Conservation (phyloP, 2,329 filamentous ascomycete species). For the Ophiostoma populinum region DNA sequence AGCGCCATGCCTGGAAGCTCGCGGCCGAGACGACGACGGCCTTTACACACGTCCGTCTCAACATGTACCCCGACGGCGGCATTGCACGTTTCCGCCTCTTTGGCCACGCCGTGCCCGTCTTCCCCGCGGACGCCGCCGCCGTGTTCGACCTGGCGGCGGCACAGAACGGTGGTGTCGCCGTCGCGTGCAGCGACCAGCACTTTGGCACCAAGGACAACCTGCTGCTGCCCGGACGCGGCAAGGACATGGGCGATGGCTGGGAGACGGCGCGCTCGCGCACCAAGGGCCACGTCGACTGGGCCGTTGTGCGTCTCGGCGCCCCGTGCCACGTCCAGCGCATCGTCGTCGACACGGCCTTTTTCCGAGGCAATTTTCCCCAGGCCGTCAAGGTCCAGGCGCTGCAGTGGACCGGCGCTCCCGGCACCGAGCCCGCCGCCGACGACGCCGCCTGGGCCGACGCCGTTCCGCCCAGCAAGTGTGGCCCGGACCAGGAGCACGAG, state of each 20-base stretch:
- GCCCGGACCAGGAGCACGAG: constrained; percentile 56
- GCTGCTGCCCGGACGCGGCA: constrained; percentile 27
- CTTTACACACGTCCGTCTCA: constrained; percentile 64
- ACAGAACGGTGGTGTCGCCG: constrained; percentile 60
- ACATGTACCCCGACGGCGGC: constrained; percentile 76
- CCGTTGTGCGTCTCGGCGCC: constrained; percentile 56
- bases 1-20: constrained; percentile 58
- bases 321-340: constrained; percentile 47
- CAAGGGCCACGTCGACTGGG: constrained; percentile 62
- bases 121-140: constrained; percentile 46
- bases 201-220: constrained; percentile 49
- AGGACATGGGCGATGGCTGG: constrained; percentile 82
- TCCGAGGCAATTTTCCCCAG: constrained; percentile 70
- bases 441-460: constrained; percentile 49
- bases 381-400: constrained; percentile 51
- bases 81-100: constrained; percentile 68
- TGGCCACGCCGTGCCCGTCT: constrained; percentile 59
- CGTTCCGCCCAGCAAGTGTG: constrained; percentile 47
- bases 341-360: constrained; percentile 67
- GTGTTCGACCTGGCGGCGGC: constrained; percentile 63
- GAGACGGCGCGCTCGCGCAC: constrained; percentile 61
- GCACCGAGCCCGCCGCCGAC: constrained; percentile 40
- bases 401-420: constrained; percentile 31
- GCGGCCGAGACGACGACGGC: constrained; percentile 39
- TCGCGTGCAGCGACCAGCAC: constrained; percentile 67